Base-by-base conservation (phyloP, 106 monocot species). In the Dioscorea alata region DNA sequence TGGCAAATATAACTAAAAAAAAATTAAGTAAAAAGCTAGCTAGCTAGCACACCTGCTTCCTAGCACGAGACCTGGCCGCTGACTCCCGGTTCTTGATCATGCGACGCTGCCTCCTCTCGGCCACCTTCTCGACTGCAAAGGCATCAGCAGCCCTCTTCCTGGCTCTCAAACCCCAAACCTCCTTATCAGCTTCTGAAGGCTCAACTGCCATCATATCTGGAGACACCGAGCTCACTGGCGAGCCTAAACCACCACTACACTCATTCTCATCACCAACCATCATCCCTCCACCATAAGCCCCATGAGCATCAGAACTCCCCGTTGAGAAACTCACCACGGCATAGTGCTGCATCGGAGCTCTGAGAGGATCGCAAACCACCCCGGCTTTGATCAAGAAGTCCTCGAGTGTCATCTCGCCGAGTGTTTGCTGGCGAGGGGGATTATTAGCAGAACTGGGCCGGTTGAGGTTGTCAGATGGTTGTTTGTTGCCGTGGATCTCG, bases 21-120 rank as follows among this genome's bases (percentile, higher is more conserved):
- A n/a, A n/a, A n/a, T n/a, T n/a, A n/a, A n/a, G n/a, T n/a, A n/a
- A 28, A 28, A 28, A 28, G 28, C 3, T 28, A 28, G 3, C 1
- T 1, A 28, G 7, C 19, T 18, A 15, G 23, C 14, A 16, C 35
- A 78, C 88, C 84, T 88, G 88, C 67, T 85, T 89, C 33, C 89
- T 60, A 33, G 89, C 89, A 9, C 89, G 82, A 2, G 89, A 89
- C n/a, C 89, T 73, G 6, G 89, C 89, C 0, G 89, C 89, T 6
- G 89, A 89, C 64, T 85, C 89, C 4, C 89, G 62, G 67, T 85
- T 89, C 79, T 89, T 84, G 24, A 87, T 84, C 87, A 87, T 84
- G 71, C 83, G 52, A 60, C 87, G 34, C 73, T 82, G 89, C 74
- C 85, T 48, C 66, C 85, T 68, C 69, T 89, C 85, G 57, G 79